Percentiles rank a stretch among this genome's conserved stretches.
These are phyloP conservation scores for Amanita molliuscula DNA, from an alignment of 768 basidiomycete species.

Conservation along the genomic window DNA sequence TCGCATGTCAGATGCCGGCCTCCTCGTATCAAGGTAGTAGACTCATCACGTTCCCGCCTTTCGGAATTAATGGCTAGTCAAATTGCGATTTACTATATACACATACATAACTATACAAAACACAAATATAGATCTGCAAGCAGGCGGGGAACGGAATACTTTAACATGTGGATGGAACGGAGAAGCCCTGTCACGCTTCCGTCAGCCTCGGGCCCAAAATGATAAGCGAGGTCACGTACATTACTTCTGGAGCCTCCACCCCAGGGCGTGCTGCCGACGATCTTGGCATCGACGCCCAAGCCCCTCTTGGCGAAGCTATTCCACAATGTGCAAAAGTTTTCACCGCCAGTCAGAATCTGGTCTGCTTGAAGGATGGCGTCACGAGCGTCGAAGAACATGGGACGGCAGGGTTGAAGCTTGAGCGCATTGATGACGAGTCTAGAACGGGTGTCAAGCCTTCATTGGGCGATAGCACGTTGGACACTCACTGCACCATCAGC, in stretches of 20 bases:
- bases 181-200: neutral
- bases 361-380: constrained; percentile 90
- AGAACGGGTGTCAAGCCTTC: constrained; percentile 11
- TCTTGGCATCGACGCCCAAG: constrained; percentile 64
- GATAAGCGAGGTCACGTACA: constrained; percentile 21
- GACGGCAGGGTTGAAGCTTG: constrained; percentile 92
- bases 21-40: no score
- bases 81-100: no score
- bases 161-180: neutral
- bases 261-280: constrained; percentile 80
- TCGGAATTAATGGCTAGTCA: no score
- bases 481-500: constrained; percentile 48
- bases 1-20: no score
- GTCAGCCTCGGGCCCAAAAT: neutral
- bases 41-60: no score
- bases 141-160: no score
- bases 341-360: constrained; percentile 79
- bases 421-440: constrained; percentile 80
- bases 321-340: constrained; percentile 89
- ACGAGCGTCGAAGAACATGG: constrained; percentile 83
- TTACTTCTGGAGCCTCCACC: constrained; percentile 81
- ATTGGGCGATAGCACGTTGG: constrained; percentile 17
- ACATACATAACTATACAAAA: no score
- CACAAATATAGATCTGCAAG: no score
- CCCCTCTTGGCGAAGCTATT: constrained; percentile 75